Percentiles rank a stretch among this genome's conserved stretches.
Evolutionary conservation across 1,284 basidiomycete genomes (phyloP).

Genomic region (Cutaneotrichosporon spelunceum): DNA sequence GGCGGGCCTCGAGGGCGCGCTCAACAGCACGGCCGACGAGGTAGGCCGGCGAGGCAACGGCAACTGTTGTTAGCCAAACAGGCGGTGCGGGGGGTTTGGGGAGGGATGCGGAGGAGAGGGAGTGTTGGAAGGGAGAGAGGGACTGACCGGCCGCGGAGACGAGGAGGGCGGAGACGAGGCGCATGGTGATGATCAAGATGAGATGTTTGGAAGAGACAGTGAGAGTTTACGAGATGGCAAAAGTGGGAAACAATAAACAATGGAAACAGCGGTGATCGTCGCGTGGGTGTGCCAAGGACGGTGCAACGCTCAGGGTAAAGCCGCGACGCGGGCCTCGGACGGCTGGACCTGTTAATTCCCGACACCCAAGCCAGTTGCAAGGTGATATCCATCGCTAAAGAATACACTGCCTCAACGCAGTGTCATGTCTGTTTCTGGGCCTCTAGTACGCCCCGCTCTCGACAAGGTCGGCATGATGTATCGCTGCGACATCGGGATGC

Average conservation of each 20-base stretch:
- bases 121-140: not conserved
- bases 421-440: not conserved
- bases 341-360: too few relatives aligned
- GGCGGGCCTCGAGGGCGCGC: slow-evolving; percentile 1
- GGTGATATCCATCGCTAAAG: too few relatives aligned
- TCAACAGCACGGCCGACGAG: slow-evolving; percentile 3
- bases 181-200: not conserved
- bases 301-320: not conserved
- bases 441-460: slow-evolving; percentile 7
- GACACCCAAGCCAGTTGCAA: too few relatives aligned
- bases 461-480: slow-evolving; percentile 14
- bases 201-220: not conserved
- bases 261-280: not conserved
- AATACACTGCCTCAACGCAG: not conserved
- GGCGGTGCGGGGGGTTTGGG: not conserved
- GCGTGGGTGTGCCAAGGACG: not conserved
- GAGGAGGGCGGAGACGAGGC: slow-evolving; percentile 4
- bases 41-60: not conserved
- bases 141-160: slow-evolving; percentile 4
- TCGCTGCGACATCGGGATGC: slow-evolving; percentile 21
- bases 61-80: not conserved
- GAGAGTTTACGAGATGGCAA: too few relatives aligned
- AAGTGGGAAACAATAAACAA: not conserved
- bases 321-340: too few relatives aligned
- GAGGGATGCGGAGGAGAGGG: not conserved